Base-by-base conservation (phyloP, 2,329 filamentous ascomycete genomes). In the Emergomyces pasteurianus region DNA sequence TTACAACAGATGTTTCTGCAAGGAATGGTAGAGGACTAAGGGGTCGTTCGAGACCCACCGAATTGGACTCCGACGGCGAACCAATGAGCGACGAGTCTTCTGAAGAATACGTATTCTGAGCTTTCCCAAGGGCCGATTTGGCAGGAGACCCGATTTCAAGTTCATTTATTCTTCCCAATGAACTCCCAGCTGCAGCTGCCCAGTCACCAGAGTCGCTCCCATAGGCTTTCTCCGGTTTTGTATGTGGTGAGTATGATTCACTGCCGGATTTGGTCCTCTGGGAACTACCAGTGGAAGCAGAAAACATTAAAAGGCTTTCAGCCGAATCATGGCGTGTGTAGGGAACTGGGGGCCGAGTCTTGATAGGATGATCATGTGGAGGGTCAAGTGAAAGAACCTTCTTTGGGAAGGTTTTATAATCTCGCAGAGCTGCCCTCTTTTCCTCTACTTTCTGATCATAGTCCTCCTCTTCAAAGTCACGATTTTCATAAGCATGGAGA, bases 231-330 rank as follows among this genome's bases (percentile, higher is more conserved):
- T 71, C 67, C 16, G 69, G 60, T 53, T 66, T 69, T 9, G 67
- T 66, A 42, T 66, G 68, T 38, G 74, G 73, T 14, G 72, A 73
- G 47, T 80, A 79, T 0, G 82, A 83, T 34, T 76, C 78, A 23
- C 78, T 79, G 40, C 81, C 73, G 3, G 81, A 85, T 59, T 78
- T 77, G 6, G 76, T 77, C 58, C 73, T 76, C 58, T 81, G 77
- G 6, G 83, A 86, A 62, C 78, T 78, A 63, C 81, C 81, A 1
- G 81, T 81, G 10, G 83, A 83, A n/a, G 81, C 80, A 46, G 82
- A 84, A 64, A 86, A 84, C 80, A 86, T 85, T 26, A 79, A 75
- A 65, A 86, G 85, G 68, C 83, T 86, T 63, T 86, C 83, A 7
- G 79, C 78, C 28, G 83, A 86, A 65, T 84, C 79, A 65, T 83